These are phyloP conservation scores for Xylaria sp. DNA, from an alignment of 2,329 filamentous ascomycete species.

Conservation along the genomic window DNA sequence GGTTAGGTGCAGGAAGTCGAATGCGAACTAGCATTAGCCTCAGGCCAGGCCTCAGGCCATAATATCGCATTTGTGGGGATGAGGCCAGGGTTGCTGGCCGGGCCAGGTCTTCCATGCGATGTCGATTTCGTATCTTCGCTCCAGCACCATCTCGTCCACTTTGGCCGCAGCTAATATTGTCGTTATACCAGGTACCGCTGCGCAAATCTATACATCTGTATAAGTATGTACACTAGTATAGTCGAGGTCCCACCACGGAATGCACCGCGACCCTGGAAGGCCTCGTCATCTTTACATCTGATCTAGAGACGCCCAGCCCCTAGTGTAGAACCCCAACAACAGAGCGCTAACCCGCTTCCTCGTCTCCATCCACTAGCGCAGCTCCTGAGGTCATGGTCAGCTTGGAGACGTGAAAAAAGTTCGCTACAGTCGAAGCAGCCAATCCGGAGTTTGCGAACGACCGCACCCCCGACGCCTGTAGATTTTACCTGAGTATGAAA, in stretches of 20 bases:
- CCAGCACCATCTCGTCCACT: constrained; percentile 18
- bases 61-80: constrained; percentile 18
- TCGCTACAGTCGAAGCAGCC: background rate
- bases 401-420: background rate
- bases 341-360: constrained; percentile 1
- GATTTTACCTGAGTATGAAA: background rate
- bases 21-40: constrained; percentile 22
- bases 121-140: constrained; percentile 28
- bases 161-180: constrained; percentile 19
- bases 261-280: constrained; percentile 27
- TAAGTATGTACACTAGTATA: background rate
- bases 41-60: constrained; percentile 2
- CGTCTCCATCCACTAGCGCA: background rate
- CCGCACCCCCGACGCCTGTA: constrained; percentile 1
- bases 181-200: constrained; percentile 4
- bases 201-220: background rate
- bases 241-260: constrained; percentile 13
- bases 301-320: constrained; percentile 19
- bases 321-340: constrained; percentile 5
- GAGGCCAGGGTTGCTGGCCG: constrained; percentile 9
- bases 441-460: background rate
- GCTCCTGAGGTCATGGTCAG: background rate
- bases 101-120: constrained; percentile 14
- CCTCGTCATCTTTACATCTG: constrained; percentile 33
- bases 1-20: constrained; percentile 3